Conservation (phyloP, 192 early-diverging fungal genomes). For the Podila minutissima region DNA sequence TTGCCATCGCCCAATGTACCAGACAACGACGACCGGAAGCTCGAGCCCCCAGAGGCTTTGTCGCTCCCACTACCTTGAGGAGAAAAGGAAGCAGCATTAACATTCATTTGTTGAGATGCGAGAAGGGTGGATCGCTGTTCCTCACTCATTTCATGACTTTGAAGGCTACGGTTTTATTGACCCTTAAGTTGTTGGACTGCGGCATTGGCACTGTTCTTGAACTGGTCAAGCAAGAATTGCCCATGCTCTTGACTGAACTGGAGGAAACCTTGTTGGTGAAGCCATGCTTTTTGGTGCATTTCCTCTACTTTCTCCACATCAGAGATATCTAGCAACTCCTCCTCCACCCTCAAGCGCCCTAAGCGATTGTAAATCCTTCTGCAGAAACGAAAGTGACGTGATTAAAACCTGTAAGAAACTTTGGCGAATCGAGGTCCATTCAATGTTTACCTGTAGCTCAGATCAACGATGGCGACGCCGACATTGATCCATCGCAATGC, state of each 20-base stretch:
- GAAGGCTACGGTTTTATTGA: no score
- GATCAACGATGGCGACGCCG: conserved; percentile 62
- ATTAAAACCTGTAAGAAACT: no score
- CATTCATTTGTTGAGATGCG: conserved; percentile 25
- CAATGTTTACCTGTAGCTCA: conserved; percentile 43
- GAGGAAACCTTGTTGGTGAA: conserved; percentile 34
- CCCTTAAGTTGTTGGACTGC: conserved; percentile 22
- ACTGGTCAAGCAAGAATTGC: conserved; percentile 39
- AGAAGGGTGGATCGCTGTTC: no score
- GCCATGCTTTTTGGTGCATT: conserved; percentile 47
- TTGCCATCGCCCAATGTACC: conserved; percentile 15
- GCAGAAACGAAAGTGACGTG: background rate
- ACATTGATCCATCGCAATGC: conserved; percentile 65
- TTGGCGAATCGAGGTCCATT: background rate
- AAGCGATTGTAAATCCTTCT: conserved; percentile 47
- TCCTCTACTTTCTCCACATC: conserved; percentile 47
- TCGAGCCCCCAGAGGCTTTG: conserved; percentile 32
- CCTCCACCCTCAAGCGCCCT: conserved; percentile 41
- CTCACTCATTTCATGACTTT: no score
- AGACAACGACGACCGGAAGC: conserved; percentile 33
- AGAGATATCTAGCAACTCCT: conserved; percentile 48
- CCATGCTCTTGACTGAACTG: conserved; percentile 45
- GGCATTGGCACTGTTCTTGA: conserved; percentile 43
- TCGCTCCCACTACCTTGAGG: conserved; percentile 31
- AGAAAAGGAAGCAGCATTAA: conserved; percentile 42